These are phyloP conservation scores for Neocucurbitaria cava DNA, from an alignment of 2,329 filamentous ascomycete species.

Conservation along the genomic window DNA sequence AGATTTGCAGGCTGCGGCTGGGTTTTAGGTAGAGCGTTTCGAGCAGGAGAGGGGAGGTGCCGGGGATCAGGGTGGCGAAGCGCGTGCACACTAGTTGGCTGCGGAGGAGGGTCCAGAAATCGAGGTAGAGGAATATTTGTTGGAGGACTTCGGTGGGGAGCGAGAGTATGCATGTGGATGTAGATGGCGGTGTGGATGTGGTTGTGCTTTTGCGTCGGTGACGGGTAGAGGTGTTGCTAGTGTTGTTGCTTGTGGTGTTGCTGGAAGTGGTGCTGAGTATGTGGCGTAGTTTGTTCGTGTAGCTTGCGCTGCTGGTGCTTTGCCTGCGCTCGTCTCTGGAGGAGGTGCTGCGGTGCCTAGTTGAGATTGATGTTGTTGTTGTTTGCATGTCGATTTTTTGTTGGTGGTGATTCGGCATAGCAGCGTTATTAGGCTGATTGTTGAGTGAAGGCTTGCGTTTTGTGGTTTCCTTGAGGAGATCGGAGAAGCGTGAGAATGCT, in stretches of 20 bases:
- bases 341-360: neutral
- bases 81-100: constrained; percentile 17
- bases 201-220: neutral
- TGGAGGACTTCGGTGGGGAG: constrained; percentile 20
- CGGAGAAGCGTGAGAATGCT: constrained; percentile 21
- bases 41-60: constrained; percentile 13
- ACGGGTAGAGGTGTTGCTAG: neutral
- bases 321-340: constrained; percentile 6
- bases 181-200: constrained; percentile 6
- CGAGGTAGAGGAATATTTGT: constrained; percentile 17
- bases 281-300: constrained; percentile 21
- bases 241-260: neutral
- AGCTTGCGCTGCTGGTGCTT: constrained; percentile 17
- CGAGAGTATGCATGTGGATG: too few relatives aligned
- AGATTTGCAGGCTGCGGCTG: constrained; percentile 16
- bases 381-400: neutral
- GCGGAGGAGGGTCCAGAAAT: constrained; percentile 15
- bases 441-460: constrained; percentile 13
- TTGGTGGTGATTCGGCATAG: too few relatives aligned
- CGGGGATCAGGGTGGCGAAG: constrained; percentile 16
- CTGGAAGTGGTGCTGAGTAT: constrained; percentile 8
- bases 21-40: constrained; percentile 20
- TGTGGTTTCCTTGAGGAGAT: constrained; percentile 21
- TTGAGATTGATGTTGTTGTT: neutral
- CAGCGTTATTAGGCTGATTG: neutral